These are phyloP conservation scores for Malus hybrid DNA, from an alignment of 331 rosid species.

Conservation along the genomic window DNA sequence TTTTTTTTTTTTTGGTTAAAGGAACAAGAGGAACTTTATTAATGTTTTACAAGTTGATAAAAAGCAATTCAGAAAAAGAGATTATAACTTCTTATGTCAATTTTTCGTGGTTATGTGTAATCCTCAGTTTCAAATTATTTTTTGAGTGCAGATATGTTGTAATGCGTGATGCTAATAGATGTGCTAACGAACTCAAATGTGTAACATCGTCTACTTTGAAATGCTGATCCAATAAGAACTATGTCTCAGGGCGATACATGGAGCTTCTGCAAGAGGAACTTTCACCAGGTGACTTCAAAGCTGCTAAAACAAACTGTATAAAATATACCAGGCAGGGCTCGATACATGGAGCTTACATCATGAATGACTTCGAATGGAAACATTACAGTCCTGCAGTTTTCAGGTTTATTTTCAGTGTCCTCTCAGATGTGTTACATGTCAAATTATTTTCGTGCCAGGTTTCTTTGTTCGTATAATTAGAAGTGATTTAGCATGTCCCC, in stretches of 20 bases:
- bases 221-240: not conserved
- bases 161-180: not conserved
- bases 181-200: not conserved
- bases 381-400: slow-evolving; percentile 39
- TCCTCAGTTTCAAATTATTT: too few relatives aligned
- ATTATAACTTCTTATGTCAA: not conserved
- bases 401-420: slow-evolving; percentile 18
- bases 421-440: not conserved
- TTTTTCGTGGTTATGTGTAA: not conserved
- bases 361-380: slow-evolving; percentile 31
- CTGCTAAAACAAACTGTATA: slow-evolving; percentile 14
- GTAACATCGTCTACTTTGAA: not conserved
- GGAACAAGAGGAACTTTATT: too few relatives aligned
- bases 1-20: too few relatives aligned
- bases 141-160: not conserved
- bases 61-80: not conserved
- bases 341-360: not conserved
- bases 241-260: slow-evolving; percentile 23
- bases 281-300: slow-evolving; percentile 26
- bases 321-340: slow-evolving; percentile 11
- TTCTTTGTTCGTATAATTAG: not conserved
- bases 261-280: slow-evolving; percentile 18
- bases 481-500: not conserved
- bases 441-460: not conserved
- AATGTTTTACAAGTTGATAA: too few relatives aligned